Evolutionary conservation across 2,329 filamentous ascomycete species (phyloP).

Genomic region (Fusarium caatingaense): DNA sequence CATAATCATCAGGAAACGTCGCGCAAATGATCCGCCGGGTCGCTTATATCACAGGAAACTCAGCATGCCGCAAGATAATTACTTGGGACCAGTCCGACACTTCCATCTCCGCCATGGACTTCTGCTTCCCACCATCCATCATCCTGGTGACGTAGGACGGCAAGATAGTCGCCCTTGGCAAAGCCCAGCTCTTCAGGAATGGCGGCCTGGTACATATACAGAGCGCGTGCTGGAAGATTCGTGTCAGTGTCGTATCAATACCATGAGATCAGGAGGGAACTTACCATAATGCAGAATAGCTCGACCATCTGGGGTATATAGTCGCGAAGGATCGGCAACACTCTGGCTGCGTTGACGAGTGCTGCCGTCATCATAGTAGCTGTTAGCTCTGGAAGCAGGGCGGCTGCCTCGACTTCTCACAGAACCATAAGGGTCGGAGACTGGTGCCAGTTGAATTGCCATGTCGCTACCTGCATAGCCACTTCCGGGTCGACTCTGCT

Average conservation of each 20-base stretch:
- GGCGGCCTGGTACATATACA: constrained; percentile 94
- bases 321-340: constrained; percentile 81
- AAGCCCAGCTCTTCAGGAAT: constrained; percentile 97
- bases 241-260: constrained; percentile 36
- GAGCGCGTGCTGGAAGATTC: constrained; percentile 76
- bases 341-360: constrained; percentile 79
- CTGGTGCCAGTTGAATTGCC: constrained; percentile 74
- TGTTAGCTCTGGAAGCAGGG: constrained; percentile 64
- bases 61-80: constrained; percentile 72
- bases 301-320: constrained; percentile 86
- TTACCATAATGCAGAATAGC: constrained; percentile 94
- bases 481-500: constrained; percentile 63
- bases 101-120: constrained; percentile 75
- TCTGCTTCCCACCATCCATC: constrained; percentile 99
- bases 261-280: constrained; percentile 51
- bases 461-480: constrained; percentile 66
- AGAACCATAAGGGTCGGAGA: constrained; percentile 69
- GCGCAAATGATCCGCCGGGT: constrained; percentile 17
- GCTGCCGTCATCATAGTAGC: constrained; percentile 64
- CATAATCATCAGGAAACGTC: constrained; percentile 9
- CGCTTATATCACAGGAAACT: constrained; percentile 29
- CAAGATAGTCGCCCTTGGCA: constrained; percentile 89
- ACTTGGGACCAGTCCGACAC: constrained; percentile 72
- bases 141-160: constrained; percentile 90
- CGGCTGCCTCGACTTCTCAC: constrained; percentile 63